Conservation (phyloP, 176 grass and related monocot genomes). For the Triticum dicoccoides region DNA sequence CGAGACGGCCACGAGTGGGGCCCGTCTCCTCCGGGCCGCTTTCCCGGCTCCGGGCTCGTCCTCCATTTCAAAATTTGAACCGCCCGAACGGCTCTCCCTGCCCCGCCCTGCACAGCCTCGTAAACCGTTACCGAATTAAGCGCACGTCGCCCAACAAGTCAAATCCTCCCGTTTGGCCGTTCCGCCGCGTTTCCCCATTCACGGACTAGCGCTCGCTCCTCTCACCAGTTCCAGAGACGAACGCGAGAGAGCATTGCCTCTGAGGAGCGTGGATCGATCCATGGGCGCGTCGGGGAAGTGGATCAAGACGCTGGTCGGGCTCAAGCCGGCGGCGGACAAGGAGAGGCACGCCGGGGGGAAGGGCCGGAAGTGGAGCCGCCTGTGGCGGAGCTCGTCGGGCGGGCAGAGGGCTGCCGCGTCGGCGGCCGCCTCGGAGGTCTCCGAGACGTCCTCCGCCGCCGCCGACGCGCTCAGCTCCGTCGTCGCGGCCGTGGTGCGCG, state of each 20-base stretch:
- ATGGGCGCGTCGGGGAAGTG: slow-evolving; percentile 84
- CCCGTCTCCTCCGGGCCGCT: background rate
- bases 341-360: slow-evolving; percentile 30
- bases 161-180: slow-evolving; percentile 15
- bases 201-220: background rate
- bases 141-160: slow-evolving; percentile 32
- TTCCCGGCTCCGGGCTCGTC: background rate
- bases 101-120: background rate
- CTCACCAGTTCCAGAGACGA: background rate
- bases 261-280: background rate
- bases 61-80: slow-evolving; percentile 41
- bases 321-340: slow-evolving; percentile 42
- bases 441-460: slow-evolving; percentile 42
- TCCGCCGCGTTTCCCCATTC: background rate
- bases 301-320: slow-evolving; percentile 68
- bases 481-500: slow-evolving; percentile 60
- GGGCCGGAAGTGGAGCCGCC: slow-evolving; percentile 61
- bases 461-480: slow-evolving; percentile 54
- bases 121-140: background rate
- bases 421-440: slow-evolving; percentile 51
- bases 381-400: slow-evolving; percentile 64
- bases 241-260: background rate
- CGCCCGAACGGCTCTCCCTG: slow-evolving; percentile 3
- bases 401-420: slow-evolving; percentile 28
- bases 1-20: background rate